Evolutionary conservation across 805 yeast genomes (phyloP), one percentile per base, ranked within the genome.

Genomic region (Candida wancherniae): DNA sequence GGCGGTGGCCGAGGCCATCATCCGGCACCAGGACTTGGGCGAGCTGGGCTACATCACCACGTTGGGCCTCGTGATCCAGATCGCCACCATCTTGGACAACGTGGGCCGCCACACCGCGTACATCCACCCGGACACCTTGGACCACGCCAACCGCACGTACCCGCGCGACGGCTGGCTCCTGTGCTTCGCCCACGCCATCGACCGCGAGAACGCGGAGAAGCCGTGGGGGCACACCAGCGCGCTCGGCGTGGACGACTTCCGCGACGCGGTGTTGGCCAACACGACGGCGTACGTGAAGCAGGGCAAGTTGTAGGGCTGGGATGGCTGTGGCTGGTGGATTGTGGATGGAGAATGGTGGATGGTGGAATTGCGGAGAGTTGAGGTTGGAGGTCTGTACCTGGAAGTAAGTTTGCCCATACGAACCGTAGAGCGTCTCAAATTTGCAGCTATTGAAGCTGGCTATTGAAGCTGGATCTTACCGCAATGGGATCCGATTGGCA

Each of bases 171-270:
- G 58, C 8, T 57, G 62, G 63, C 28, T 42, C 15, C 34, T 34
- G 5, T 57, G 63, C 33, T 57, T 57, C 43, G 60, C 61, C 6
- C 37, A 15, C 2, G 58, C 56, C 10, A 55, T 57, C 24, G 61
- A 57, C 32, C 44, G 43, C 12, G 63, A 57, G 30, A 57, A 55
- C 36, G 18, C 33, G 9, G 15, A 33, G 18, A 57, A 57, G 33
- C 63, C 63, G 9, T 57, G 63, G 62, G 58, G 62, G 15, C 63
- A 57, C 33, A 57, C 63, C n/a, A 45, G 52, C 34, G 47, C 55
- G 10, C 43, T 57, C 32, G 63, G 61, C 3, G 53, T 49, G 8
- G 51, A 48, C 8, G 34, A 52, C 11, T 57, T 56, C 39, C 40
- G 57, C 22, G 38, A 50, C 22, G 47, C 44, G 27, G 58, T 57